phyloP scores from a whole-genome alignment of 2,329 filamentous ascomycete genomes.

The Diplodia sapinea region DNA sequence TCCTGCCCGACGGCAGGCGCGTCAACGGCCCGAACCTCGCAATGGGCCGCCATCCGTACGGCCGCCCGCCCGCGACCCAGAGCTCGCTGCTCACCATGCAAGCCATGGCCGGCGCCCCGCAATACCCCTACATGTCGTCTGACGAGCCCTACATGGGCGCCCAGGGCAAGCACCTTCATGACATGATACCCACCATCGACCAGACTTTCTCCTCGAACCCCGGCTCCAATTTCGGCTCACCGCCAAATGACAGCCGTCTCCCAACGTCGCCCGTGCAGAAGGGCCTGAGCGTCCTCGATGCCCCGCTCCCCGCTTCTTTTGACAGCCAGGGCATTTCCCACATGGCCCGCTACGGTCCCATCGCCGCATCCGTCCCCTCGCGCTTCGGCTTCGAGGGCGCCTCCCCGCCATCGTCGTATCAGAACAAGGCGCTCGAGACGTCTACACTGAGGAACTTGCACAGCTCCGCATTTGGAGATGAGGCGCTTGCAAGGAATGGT shows the following conservation, averaged over 20 bases:
- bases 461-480: slow-evolving; percentile 72
- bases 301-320: slow-evolving; percentile 90
- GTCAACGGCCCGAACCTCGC: slow-evolving; percentile 79
- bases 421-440: slow-evolving; percentile 65
- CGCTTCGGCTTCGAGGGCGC: slow-evolving; percentile 89
- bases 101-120: slow-evolving; percentile 47
- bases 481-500: slow-evolving; percentile 62
- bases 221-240: slow-evolving; percentile 78
- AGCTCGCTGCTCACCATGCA: slow-evolving; percentile 72
- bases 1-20: slow-evolving; percentile 89
- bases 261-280: slow-evolving; percentile 76
- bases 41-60: slow-evolving; percentile 53
- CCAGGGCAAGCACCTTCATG: slow-evolving; percentile 49
- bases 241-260: slow-evolving; percentile 73
- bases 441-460: slow-evolving; percentile 65
- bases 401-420: slow-evolving; percentile 72
- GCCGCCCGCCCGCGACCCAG: slow-evolving; percentile 69
- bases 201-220: slow-evolving; percentile 64
- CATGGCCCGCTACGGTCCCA: slow-evolving; percentile 85
- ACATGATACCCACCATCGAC: slow-evolving; percentile 62
- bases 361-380: slow-evolving; percentile 89
- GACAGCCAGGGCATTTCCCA: slow-evolving; percentile 95
- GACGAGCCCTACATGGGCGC: slow-evolving; percentile 47
- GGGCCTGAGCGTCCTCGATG: slow-evolving; percentile 89
- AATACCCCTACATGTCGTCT: slow-evolving; percentile 50